Base-by-base conservation (phyloP, 768 basidiomycete species). In the Wakefieldia striispora region DNA sequence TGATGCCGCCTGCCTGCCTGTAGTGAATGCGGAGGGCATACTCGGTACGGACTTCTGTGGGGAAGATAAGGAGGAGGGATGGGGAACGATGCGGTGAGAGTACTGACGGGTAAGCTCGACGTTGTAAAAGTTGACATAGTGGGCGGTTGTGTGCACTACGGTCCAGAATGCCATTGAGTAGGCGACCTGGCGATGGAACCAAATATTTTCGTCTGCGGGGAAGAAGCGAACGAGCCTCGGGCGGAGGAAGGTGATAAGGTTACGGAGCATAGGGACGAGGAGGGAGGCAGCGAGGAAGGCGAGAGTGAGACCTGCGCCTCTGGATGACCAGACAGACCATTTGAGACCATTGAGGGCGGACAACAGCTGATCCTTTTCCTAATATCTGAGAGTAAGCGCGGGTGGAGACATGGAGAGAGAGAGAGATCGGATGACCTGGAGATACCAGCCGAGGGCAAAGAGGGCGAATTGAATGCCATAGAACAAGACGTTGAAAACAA, bases 131-230 rank as follows among this genome's bases (percentile, higher is more conserved):
- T 94, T 95, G 72, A 91, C 84, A 60, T 93, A 95, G 71, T 95
- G 94, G 9, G 91, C 88, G 5, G 93, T 95, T 6, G 89, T 88
- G 70, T 97, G 94, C 0, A 95, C 86, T 79, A 91, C 86, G 9
- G 88, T 72, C 86, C 88, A 95, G 73, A 95, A 94, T 3, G 91
- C 86, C 81, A 95, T 84, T 7, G 88, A 89, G 68, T 97, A 97
- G 16, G 94, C 94, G 38, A 95, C 89, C 64, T 95, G 92, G 49
- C 91, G 77, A 69, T 97, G 93, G 77, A 89, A 93, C 94, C 93
- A 95, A 62, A 95, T 87, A 58, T 91, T 91, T 74, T 95, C 93
- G 67, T 97, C 94, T 50, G 88, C 86, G 14, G 93, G 93, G 75
- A 95, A 84, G 48, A 89, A 71, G 81, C 88, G 87, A n/a, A 81